Evolutionary conservation across 2,329 filamentous ascomycete genomes (phyloP), one percentile per base, ranked within the genome.

Genomic region (Pseudogymnoascus sp.): DNA sequence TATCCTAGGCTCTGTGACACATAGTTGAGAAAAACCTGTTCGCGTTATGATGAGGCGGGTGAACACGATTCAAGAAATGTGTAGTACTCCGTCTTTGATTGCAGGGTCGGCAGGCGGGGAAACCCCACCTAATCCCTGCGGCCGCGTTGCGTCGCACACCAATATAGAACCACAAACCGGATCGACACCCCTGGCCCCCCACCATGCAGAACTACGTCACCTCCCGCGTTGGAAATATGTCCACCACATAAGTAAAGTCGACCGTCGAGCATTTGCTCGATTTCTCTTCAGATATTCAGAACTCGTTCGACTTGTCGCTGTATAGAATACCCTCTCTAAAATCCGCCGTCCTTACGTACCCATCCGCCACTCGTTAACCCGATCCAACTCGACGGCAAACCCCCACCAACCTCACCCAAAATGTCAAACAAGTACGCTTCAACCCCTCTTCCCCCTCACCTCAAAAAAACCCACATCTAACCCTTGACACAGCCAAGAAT

Each of bases 131-230:
- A 5, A 54, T 54, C 44, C 44, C 44, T 54, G 44, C n/a, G 8
- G 2, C 44, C 44, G 44, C 44, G 44, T 54, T 54, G 31, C 44
- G 44, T 54, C 26, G 44, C 44, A n/a, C 3, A 8, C 44, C 6
- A 21, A 21, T 54, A n/a, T 29, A 31, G 26, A n/a, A 17, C 44
- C 44, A 31, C 44, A 54, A 54, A 54, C 44, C 10, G 26, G 44
- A 54, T 54, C 44, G 11, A 54, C 44, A 54, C 29, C 44, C 44
- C 44, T 54, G 44, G 40, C 1, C n/a, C 41, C 44, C 26, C 26
- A 54, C 44, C 44, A 31, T 54, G 44, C 44, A 54, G 5, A 26
- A 54, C 44, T 54, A 54, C 44, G 44, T 54, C 44, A 54, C 44
- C 15, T 31, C 44, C 44, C 44, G 44, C 26, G n/a, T 17, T 31